These are phyloP conservation scores for Phytophthora chlamydospora DNA, from an alignment of 352 stramenopile species.

Conservation along the genomic window DNA sequence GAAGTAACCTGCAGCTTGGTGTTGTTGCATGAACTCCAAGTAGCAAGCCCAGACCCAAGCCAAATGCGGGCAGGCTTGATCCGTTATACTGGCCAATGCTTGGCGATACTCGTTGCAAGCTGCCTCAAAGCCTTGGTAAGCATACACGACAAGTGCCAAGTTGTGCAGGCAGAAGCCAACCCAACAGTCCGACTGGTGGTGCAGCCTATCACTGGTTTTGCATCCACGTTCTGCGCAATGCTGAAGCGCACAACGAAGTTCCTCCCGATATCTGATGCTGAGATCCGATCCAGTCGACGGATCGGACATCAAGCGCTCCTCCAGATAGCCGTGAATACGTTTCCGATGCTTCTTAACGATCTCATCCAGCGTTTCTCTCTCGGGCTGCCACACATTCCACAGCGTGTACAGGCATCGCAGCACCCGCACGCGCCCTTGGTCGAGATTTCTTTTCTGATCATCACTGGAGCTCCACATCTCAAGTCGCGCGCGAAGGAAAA, in stretches of 20 bases:
- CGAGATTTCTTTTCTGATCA: conserved; percentile 13
- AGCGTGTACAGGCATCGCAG: conserved; percentile 45
- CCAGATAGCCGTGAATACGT: conserved; percentile 18
- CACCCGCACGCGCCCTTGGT: conserved; percentile 10
- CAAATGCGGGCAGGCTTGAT: conserved; percentile 28
- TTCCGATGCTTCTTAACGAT: conserved; percentile 44
- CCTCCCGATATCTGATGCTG: conserved; percentile 48
- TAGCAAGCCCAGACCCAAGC: conserved; percentile 48
- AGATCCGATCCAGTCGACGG: conserved; percentile 26
- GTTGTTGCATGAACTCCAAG: conserved; percentile 68
- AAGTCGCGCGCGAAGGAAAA: conserved; percentile 53
- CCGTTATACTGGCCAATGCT: conserved; percentile 19
- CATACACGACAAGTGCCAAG: conserved; percentile 63
- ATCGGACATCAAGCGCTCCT: conserved; percentile 27
- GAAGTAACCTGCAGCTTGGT: conserved; percentile 39
- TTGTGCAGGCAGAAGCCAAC: conserved; percentile 69
- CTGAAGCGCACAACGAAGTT: conserved; percentile 45
- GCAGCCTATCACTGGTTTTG: background rate
- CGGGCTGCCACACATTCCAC: conserved; percentile 42
- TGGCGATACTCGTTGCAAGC: conserved; percentile 52
- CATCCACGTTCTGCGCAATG: conserved; percentile 25
- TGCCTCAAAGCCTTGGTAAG: conserved; percentile 52
- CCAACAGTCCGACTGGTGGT: conserved; percentile 20
- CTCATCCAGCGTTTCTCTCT: conserved; percentile 40
- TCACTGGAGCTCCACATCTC: conserved; percentile 36